Percentiles rank a stretch among this genome's conserved stretches.
Conservation (phyloP, 2,329 filamentous ascomycete species). For the Colletotrichum kahawae region DNA sequence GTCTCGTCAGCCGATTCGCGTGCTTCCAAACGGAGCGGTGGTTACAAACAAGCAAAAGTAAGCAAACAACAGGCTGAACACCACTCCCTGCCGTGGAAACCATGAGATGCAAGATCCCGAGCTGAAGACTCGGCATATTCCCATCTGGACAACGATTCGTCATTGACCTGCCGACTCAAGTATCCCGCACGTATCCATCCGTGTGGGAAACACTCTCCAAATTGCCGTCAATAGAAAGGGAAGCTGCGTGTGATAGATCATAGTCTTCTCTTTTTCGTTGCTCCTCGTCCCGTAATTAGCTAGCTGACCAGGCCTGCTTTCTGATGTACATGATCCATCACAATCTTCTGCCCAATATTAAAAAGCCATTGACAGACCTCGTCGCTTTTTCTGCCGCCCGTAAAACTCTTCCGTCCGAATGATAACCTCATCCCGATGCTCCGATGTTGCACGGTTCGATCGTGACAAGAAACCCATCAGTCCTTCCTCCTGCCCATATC, state of each 20-base stretch:
- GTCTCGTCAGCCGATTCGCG: conserved; percentile 8
- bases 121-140: background rate
- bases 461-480: background rate
- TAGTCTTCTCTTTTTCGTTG: conserved; percentile 8
- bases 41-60: background rate
- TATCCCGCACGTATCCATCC: background rate
- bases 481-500: background rate
- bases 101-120: background rate
- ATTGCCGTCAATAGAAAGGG: background rate
- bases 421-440: background rate
- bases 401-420: background rate
- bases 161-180: background rate
- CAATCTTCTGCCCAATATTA: conserved; percentile 17
- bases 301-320: conserved; percentile 21
- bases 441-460: background rate
- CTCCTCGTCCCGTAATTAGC: conserved; percentile 16
- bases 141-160: background rate
- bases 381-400: conserved; percentile 3
- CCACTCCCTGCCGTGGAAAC: background rate
- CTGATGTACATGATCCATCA: conserved; percentile 18
- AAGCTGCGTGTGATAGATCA: conserved; percentile 4
- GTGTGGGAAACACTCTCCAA: background rate
- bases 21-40: background rate
- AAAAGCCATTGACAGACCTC: conserved; percentile 4
- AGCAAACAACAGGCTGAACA: background rate